Percentiles rank a stretch among this genome's conserved stretches.
Conservation (phyloP, 2,329 filamentous ascomycete genomes). For the Trichophyton schoenleinii region DNA sequence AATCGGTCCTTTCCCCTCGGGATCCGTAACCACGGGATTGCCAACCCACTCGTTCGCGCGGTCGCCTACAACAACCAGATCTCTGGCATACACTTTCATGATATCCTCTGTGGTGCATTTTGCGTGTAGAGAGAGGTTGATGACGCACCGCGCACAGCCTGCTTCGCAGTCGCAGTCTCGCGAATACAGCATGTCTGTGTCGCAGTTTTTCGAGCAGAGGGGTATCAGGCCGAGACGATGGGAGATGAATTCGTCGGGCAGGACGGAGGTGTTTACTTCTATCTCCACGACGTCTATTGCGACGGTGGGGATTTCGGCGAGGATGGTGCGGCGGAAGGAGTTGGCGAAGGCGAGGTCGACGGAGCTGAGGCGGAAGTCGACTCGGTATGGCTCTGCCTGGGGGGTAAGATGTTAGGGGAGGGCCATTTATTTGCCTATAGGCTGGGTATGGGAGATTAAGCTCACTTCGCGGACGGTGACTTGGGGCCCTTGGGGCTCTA, state of each 20-base stretch:
- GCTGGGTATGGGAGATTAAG: neutral
- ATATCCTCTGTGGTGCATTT: conserved; percentile 74
- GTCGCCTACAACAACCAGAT: conserved; percentile 60
- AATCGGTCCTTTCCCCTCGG: conserved; percentile 66
- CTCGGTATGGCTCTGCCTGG: conserved; percentile 65
- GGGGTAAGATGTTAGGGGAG: neutral
- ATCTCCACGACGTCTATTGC: conserved; percentile 92
- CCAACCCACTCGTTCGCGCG: conserved; percentile 65
- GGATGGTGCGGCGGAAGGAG: conserved; percentile 89
- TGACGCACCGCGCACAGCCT: conserved; percentile 83
- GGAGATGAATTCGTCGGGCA: conserved; percentile 92
- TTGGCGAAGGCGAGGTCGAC: conserved; percentile 90
- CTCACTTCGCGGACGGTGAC: conserved; percentile 37
- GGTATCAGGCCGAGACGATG: conserved; percentile 84
- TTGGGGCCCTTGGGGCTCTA: conserved; percentile 36
- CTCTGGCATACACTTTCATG: conserved; percentile 87
- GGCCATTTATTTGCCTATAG: neutral
- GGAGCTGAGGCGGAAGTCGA: conserved; percentile 83
- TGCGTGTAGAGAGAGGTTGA: conserved; percentile 71
- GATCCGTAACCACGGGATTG: conserved; percentile 69
- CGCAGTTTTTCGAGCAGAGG: conserved; percentile 78
- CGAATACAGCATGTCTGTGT: conserved; percentile 66
- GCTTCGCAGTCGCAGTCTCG: conserved; percentile 95
- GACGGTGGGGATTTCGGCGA: conserved; percentile 85
- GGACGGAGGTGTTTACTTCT: conserved; percentile 91